These are phyloP conservation scores for Nannochloropsis oceanica DNA, from an alignment of 108 stramenopile genomes.

Conservation along the genomic window DNA sequence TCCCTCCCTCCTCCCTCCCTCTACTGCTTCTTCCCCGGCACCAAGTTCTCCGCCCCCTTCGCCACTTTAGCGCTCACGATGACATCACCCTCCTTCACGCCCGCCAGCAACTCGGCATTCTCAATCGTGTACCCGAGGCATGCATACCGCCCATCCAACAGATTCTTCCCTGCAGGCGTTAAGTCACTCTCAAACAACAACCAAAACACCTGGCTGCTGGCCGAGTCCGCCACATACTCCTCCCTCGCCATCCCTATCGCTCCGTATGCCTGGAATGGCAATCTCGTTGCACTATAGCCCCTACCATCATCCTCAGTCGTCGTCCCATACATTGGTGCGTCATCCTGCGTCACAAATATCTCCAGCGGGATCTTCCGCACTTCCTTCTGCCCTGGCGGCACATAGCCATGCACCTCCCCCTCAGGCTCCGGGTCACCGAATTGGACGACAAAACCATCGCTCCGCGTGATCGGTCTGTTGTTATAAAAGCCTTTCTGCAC, in stretches of 20 bases:
- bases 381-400: conserved; percentile 44
- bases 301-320: conserved; percentile 88
- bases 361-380: conserved; percentile 72
- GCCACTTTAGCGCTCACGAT: not conserved
- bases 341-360: conserved; percentile 68
- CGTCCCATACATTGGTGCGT: conserved; percentile 68
- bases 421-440: conserved; percentile 69
- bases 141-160: conserved; percentile 65
- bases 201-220: conserved; percentile 86
- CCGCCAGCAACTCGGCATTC: conserved; percentile 47
- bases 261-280: conserved; percentile 64
- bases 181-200: conserved; percentile 88
- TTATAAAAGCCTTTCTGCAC: conserved; percentile 87
- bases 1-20: not conserved
- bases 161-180: conserved; percentile 95
- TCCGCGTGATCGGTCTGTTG: conserved; percentile 75
- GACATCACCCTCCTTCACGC: not conserved
- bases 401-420: conserved; percentile 71
- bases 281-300: conserved; percentile 28
- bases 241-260: conserved; percentile 92
- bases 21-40: not conserved
- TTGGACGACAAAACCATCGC: conserved; percentile 92
- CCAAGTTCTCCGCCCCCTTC: not conserved
- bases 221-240: conserved; percentile 80
- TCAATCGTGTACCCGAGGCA: conserved; percentile 82